Evolutionary conservation across 2,329 filamentous ascomycete genomes (phyloP), one percentile per base, ranked within the genome.

Genomic region (Purpureocillium takamizusanense): DNA sequence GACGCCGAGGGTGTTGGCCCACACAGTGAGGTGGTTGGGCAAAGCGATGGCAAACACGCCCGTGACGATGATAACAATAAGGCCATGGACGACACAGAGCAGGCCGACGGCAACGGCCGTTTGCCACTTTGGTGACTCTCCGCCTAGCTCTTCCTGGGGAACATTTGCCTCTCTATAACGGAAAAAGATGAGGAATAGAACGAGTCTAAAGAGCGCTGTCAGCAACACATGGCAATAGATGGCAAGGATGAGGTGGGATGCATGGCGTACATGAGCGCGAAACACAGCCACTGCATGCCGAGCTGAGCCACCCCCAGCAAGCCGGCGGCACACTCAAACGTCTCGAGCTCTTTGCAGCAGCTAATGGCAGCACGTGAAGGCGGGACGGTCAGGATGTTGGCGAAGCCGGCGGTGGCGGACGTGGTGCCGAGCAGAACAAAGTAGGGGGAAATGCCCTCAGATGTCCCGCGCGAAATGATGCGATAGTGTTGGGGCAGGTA

Each of bases 101-200:
- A 74, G 69, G 21, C 83, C 83, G 21, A 97, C 84, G 29, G 76
- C 62, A 30, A 94, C 64, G 13, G 92, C 90, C 30, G 86, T 87
- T 51, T 81, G 81, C 71, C 86, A 90, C 39, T 74, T 81, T 14
- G 81, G 78, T 43, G 73, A 67, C 39, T 75, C 65, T 17, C 67
- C 63, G 15, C 60, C 61, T 18, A 67, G 61, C 45, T 71, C 68
- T 15, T 64, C 70, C n/a, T 65, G 70, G 32, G 66, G 68, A 7
- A 67, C 62, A 46, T 62, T 67, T 42, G 60, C 70, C 42, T 62
- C 68, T 50, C 71, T 71, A 51, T 81, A 80, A 28, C 86, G 86
- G 63, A 94, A 95, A 72, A 94, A 98, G 51, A 94, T 77, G 41
- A 97, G 76, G 64, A 94, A 98, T n/a, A 98, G 75, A 15, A 94